A percentile compares a stretch with the other conserved stretches of the same genome.
phyloP scores from a whole-genome alignment of 805 yeast species.

The Kodamaea fukazawae region DNA sequence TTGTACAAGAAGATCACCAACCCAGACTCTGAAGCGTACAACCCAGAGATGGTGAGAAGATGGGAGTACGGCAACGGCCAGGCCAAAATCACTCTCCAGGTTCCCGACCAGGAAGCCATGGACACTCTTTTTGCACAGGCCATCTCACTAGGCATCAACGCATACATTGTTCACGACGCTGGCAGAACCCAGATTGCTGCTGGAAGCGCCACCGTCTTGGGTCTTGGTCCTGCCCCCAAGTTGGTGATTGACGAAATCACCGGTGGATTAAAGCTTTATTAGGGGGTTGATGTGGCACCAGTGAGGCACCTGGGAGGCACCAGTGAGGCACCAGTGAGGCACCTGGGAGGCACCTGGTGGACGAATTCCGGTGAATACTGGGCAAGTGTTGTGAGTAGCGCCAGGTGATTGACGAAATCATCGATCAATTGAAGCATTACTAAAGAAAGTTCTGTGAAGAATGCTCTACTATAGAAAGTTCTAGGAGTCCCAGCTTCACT shows the following conservation, averaged over 20 bases:
- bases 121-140: conserved; percentile 79
- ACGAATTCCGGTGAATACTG: too few species aligned
- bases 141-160: conserved; percentile 70
- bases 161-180: conserved; percentile 87
- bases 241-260: conserved; percentile 77
- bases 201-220: conserved; percentile 94
- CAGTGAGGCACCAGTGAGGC: too few species aligned
- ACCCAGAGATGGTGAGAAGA: conserved; percentile 60
- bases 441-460: too few species aligned
- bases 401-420: too few species aligned
- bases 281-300: too few species aligned
- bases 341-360: too few species aligned
- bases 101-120: conserved; percentile 65
- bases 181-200: conserved; percentile 97
- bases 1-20: conserved; percentile 69
- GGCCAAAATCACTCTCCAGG: conserved; percentile 87
- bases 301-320: too few species aligned
- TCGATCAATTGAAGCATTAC: too few species aligned
- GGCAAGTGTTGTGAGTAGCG: too few species aligned
- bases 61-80: conserved; percentile 85
- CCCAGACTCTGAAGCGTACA: conserved; percentile 50
- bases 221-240: conserved; percentile 95
- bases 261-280: conserved; percentile 72
- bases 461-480: too few species aligned
- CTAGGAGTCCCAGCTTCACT: too few species aligned